These are phyloP conservation scores for Yarrowia alimentaria DNA, from an alignment of 805 yeast species.

Conservation along the genomic window DNA sequence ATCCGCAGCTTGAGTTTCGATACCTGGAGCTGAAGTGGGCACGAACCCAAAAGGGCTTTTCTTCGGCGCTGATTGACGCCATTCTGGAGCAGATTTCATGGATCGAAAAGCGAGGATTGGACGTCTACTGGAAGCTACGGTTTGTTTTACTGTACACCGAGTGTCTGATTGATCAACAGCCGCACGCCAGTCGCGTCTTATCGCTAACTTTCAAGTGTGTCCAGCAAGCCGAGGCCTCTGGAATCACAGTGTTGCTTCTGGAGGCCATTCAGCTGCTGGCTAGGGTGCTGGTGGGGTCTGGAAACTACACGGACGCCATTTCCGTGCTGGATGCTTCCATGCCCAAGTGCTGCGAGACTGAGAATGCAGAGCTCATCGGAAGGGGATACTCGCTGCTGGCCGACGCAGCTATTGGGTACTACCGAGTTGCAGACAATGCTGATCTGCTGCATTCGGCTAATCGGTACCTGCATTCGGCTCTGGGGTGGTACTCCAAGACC, in stretches of 20 bases:
- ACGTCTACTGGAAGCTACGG: slow-evolving; percentile 40
- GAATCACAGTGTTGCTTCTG: slow-evolving; percentile 46
- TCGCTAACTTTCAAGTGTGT: slow-evolving; percentile 52
- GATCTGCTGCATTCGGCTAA: slow-evolving; percentile 4
- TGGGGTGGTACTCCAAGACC: slow-evolving; percentile 12
- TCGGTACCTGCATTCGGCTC: slow-evolving; percentile 16
- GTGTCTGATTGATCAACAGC: slow-evolving; percentile 17
- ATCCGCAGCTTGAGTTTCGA: slow-evolving; percentile 13
- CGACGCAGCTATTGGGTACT: slow-evolving; percentile 13
- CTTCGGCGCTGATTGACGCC: slow-evolving; percentile 3
- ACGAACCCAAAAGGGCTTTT: slow-evolving; percentile 11
- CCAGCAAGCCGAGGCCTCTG: slow-evolving; percentile 48
- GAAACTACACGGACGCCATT: slow-evolving; percentile 47
- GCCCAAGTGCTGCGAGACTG: slow-evolving; percentile 47
- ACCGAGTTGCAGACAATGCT: background rate
- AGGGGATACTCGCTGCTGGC: slow-evolving; percentile 43
- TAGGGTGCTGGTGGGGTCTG: slow-evolving; percentile 46
- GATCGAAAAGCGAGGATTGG: slow-evolving; percentile 39
- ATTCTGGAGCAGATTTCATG: slow-evolving; percentile 16
- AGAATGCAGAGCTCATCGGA: slow-evolving; percentile 44
- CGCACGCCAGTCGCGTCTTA: slow-evolving; percentile 49
- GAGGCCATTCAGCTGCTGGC: slow-evolving; percentile 51
- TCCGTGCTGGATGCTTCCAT: slow-evolving; percentile 45
- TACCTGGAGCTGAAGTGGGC: slow-evolving; percentile 15
- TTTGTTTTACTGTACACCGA: slow-evolving; percentile 4